Evolutionary conservation across 129 eudicot genomes (phyloP), one percentile per base, ranked within the genome.

Genomic region (Pseudognaphalium luteoalbum): DNA sequence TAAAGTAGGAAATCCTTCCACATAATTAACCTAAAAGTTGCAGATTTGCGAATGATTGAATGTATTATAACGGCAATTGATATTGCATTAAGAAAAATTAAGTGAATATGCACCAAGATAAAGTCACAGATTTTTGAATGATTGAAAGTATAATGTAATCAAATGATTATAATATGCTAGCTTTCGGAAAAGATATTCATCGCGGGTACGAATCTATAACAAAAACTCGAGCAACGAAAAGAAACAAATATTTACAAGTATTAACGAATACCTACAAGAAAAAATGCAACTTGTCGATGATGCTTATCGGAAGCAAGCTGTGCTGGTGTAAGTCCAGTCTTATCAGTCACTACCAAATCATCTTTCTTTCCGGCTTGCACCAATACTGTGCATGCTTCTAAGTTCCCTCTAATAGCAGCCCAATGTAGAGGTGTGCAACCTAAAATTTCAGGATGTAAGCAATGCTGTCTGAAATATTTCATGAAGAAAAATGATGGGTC

Each of bases 391-490:
- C 99, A 95, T 62, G 99, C 99, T 87, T 95, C 99, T 85, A 95
- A 54, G 74, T 95, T 89, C 78, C 97, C 99, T 77, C 87, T 88
- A 47, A 91, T 89, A 74, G 99, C 99, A 87, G 99, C 96, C 99
- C 99, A 95, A 76, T 95, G 99, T 41, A 95, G 85, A 80, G 97
- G 99, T 41, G 99, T 91, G 80, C 99, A 95, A 74, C 99, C 99
- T 95, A 87, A 30, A 82, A 60, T 63, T 72, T 44, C 68, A 64
- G 21, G 59, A 62, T 71, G 77, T 71, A 35, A 62, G 65, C 25
- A 68, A 70, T 70, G 60, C 2, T 68, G 57, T 68, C 57, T 35
- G 75, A 57, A 66, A 59, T 62, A 62, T 47, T 72, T 34, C 68
- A 37, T 6, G 20, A 65, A 72, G 8, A 52, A 50, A 50, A 16